Conservation (phyloP, 2,329 filamentous ascomycete species). For the Phyllosticta paracitricarpa region DNA sequence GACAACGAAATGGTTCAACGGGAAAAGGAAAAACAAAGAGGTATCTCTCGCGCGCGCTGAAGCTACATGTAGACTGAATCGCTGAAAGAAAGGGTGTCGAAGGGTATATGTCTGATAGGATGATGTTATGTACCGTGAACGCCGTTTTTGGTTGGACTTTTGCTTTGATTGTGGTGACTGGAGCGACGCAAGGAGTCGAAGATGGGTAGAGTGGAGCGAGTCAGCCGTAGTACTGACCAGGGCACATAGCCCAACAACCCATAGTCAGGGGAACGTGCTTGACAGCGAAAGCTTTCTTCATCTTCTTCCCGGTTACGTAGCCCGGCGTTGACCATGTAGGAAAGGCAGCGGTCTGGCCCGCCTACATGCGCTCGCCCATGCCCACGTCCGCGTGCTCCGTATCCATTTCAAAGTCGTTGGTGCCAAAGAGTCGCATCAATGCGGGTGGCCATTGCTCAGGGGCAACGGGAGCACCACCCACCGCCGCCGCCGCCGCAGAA, state of each 20-base stretch:
- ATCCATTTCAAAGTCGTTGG: conserved; percentile 3
- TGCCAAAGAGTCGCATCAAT: conserved; percentile 5
- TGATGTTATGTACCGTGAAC: neutral
- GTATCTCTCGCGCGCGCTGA: neutral
- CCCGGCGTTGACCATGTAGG: neutral
- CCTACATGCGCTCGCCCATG: neutral
- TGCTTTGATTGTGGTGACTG: neutral
- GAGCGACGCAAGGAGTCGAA: neutral
- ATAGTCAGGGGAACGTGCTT: neutral
- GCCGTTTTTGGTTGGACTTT: neutral
- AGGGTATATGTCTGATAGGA: neutral
- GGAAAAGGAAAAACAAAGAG: neutral
- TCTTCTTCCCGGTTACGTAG: neutral
- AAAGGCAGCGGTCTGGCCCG: neutral
- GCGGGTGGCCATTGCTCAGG: conserved; percentile 8
- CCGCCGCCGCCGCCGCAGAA: neutral
- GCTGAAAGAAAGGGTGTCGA: neutral
- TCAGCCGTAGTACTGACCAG: neutral
- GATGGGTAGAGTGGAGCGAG: too few species aligned
- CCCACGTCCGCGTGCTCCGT: neutral
- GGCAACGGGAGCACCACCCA: neutral
- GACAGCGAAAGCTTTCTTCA: neutral
- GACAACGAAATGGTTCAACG: neutral
- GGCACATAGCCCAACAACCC: neutral
- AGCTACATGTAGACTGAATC: neutral